Conservation (phyloP, 2,329 filamentous ascomycete species). For the Ascosphaera apis region DNA sequence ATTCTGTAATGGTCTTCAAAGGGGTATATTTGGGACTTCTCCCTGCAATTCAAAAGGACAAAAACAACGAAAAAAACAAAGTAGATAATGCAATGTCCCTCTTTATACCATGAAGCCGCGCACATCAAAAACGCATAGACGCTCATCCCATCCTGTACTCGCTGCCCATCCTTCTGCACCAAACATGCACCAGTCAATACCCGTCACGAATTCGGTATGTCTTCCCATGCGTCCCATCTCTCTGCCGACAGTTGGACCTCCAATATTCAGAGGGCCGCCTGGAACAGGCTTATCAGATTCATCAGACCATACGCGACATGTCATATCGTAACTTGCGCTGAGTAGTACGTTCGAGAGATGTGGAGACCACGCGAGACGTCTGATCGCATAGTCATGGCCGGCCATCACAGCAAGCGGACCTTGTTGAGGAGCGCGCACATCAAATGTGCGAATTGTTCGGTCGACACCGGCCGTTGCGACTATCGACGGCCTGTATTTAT, state of each 20-base stretch:
- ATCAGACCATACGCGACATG: slow-evolving; percentile 80
- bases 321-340: slow-evolving; percentile 95
- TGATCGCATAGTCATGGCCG: slow-evolving; percentile 79
- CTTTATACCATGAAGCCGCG: slow-evolving; percentile 34
- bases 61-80: slow-evolving; percentile 1
- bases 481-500: slow-evolving; percentile 76
- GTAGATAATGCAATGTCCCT: not conserved
- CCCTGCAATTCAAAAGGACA: too few relatives aligned
- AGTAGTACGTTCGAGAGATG: slow-evolving; percentile 75
- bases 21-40: too few relatives aligned
- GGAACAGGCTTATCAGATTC: slow-evolving; percentile 25
- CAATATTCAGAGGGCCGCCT: slow-evolving; percentile 14
- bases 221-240: slow-evolving; percentile 73
- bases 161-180: slow-evolving; percentile 90
- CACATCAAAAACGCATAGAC: slow-evolving; percentile 79
- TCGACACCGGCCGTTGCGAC: slow-evolving; percentile 82
- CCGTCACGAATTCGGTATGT: slow-evolving; percentile 90
- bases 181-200: slow-evolving; percentile 95
- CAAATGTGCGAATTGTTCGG: slow-evolving; percentile 66
- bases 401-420: slow-evolving; percentile 52
- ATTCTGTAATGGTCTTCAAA: too few relatives aligned
- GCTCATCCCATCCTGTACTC: slow-evolving; percentile 84
- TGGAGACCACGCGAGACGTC: slow-evolving; percentile 73
- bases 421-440: slow-evolving; percentile 51
- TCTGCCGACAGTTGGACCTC: slow-evolving; percentile 29